A percentile compares a stretch with the other conserved stretches of the same genome.
Conservation (phyloP, 441 rosid species). For the Erodium trifolium region DNA sequence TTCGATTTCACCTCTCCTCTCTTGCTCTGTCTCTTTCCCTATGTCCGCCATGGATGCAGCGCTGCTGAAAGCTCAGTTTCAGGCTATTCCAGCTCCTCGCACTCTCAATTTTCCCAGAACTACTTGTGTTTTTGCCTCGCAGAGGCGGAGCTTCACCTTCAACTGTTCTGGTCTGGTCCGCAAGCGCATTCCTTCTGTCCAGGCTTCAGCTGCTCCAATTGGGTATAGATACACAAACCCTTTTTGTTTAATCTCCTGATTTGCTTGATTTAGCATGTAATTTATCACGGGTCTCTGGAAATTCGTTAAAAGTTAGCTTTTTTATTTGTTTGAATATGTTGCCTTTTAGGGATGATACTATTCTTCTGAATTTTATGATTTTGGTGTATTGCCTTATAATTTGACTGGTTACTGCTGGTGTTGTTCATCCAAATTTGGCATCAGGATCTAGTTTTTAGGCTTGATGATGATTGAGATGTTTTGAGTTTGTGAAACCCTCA, state of each 20-base stretch:
- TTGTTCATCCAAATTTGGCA: too few relatives aligned
- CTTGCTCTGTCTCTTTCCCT: not conserved
- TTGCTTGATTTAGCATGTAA: conserved; percentile 2
- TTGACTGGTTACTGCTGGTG: too few relatives aligned
- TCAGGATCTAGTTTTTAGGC: too few relatives aligned
- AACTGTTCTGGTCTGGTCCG: conserved; percentile 23
- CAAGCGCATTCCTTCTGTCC: conserved; percentile 26
- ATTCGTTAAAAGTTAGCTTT: not conserved
- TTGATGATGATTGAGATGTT: too few relatives aligned
- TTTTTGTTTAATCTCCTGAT: conserved; percentile 5
- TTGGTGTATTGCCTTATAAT: too few relatives aligned
- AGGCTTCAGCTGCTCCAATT: conserved; percentile 33
- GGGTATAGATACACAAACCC: conserved; percentile 31
- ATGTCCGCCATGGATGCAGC: conserved; percentile 42
- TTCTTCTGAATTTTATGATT: too few relatives aligned
- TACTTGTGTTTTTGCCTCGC: conserved; percentile 18
- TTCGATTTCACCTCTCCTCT: not conserved
- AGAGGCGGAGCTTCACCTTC: not conserved
- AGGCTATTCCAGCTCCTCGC: conserved; percentile 18
- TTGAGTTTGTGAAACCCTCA: too few relatives aligned
- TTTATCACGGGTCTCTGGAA: not conserved
- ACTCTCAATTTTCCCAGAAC: conserved; percentile 20
- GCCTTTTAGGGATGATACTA: not conserved
- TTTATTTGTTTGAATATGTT: not conserved
- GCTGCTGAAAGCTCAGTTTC: conserved; percentile 30